Conservation (phyloP, 2,329 filamentous ascomycete species). For the Nemania sp. region DNA sequence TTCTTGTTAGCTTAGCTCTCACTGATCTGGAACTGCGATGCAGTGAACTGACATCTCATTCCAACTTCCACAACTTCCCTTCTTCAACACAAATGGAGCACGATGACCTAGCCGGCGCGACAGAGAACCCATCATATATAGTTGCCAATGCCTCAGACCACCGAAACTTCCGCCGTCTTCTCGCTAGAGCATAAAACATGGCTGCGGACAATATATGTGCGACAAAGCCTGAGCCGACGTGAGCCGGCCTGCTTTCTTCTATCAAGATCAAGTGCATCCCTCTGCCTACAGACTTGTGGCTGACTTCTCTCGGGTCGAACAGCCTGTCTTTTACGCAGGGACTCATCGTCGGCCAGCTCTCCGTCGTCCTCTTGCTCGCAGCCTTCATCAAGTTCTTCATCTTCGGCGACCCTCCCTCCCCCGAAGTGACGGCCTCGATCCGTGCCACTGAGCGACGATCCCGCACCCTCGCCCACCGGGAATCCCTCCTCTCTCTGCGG, state of each 20-base stretch:
- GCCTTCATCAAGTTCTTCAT: slow-evolving; percentile 99
- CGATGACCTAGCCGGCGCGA: slow-evolving; percentile 14
- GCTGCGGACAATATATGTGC: slow-evolving; percentile 41
- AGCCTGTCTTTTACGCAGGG: slow-evolving; percentile 93
- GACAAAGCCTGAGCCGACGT: slow-evolving; percentile 42
- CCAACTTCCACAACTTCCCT: too few relatives aligned
- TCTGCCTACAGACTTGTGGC: slow-evolving; percentile 13
- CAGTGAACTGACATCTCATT: too few relatives aligned
- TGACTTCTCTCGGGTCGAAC: slow-evolving; percentile 26
- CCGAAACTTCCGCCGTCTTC: background rate
- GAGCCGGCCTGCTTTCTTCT: slow-evolving; percentile 22
- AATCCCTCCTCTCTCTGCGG: slow-evolving; percentile 69
- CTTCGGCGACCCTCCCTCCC: slow-evolving; percentile 88
- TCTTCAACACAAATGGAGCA: slow-evolving; percentile 10
- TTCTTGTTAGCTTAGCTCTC: too few relatives aligned
- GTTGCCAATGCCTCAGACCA: slow-evolving; percentile 22
- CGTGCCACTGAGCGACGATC: slow-evolving; percentile 76
- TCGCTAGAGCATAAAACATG: slow-evolving; percentile 24
- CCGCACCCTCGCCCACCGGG: slow-evolving; percentile 75
- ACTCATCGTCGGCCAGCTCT: slow-evolving; percentile 89
- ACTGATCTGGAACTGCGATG: too few relatives aligned
- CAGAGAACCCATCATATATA: background rate
- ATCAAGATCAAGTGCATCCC: background rate
- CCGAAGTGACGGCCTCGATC: slow-evolving; percentile 77
- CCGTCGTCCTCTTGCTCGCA: slow-evolving; percentile 86